Conservation (phyloP, 1,284 basidiomycete genomes). For the Cutaneotrichosporon sp. region DNA sequence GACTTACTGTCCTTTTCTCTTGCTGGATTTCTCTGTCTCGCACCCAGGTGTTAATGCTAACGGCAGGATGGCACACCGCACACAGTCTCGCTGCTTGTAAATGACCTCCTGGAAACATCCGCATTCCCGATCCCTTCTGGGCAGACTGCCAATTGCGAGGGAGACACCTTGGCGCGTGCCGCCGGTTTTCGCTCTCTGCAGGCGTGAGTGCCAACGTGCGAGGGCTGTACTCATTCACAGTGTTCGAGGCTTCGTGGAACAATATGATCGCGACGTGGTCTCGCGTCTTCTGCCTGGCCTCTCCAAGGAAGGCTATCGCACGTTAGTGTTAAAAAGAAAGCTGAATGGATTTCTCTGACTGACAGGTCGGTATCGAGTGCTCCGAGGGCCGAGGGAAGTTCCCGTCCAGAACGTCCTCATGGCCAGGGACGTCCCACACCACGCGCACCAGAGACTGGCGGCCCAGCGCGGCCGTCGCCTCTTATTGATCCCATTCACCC, state of each 20-base stretch:
- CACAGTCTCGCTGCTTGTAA: slow-evolving; percentile 40
- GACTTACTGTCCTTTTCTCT: neutral
- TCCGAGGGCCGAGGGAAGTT: neutral
- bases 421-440: neutral
- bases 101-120: slow-evolving; percentile 43
- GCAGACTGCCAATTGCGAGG: neutral
- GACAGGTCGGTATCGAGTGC: neutral
- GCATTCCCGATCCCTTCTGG: slow-evolving; percentile 38
- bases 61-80: slow-evolving; percentile 49
- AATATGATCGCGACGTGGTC: slow-evolving; percentile 48
- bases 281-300: slow-evolving; percentile 48
- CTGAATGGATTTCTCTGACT: slow-evolving; percentile 4
- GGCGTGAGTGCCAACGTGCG: slow-evolving; percentile 22
- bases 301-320: slow-evolving; percentile 41
- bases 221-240: slow-evolving; percentile 21
- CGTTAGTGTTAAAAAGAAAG: slow-evolving; percentile 32
- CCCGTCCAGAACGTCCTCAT: slow-evolving; percentile 6
- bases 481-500: slow-evolving; percentile 22
- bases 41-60: neutral
- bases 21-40: neutral
- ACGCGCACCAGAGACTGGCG: slow-evolving; percentile 1
- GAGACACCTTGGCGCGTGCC: slow-evolving; percentile 5
- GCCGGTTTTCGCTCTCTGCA: slow-evolving; percentile 33
- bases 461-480: slow-evolving; percentile 21
- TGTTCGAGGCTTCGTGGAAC: slow-evolving; percentile 43